These are phyloP conservation scores for Phytophthora ohioensis DNA, from an alignment of 352 stramenopile species.

Conservation along the genomic window DNA sequence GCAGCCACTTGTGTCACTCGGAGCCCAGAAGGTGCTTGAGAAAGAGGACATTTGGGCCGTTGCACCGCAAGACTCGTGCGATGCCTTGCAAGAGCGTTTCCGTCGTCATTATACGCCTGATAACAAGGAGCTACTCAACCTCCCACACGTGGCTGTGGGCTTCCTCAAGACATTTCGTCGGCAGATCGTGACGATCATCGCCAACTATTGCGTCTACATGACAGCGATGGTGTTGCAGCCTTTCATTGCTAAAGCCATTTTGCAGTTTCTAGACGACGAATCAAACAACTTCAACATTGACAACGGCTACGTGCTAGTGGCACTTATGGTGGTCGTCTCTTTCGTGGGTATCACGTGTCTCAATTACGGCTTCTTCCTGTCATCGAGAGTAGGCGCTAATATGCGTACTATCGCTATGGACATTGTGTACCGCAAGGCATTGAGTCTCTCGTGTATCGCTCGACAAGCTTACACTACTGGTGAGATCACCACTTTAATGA, in stretches of 20 bases:
- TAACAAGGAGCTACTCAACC: constrained; percentile 6
- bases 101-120: constrained; percentile 15
- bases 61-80: constrained; percentile 35
- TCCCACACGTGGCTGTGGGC: constrained; percentile 30
- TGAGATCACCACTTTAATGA: constrained; percentile 56
- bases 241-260: constrained; percentile 36
- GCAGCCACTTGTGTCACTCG: constrained; percentile 42
- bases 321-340: constrained; percentile 29
- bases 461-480: constrained; percentile 47
- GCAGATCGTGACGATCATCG: constrained; percentile 33
- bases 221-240: constrained; percentile 41
- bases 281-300: constrained; percentile 37
- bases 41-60: constrained; percentile 46
- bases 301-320: constrained; percentile 38
- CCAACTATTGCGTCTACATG: constrained; percentile 43
- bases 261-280: constrained; percentile 39
- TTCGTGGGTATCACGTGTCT: constrained; percentile 41
- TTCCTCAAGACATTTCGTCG: constrained; percentile 39
- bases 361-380: constrained; percentile 52
- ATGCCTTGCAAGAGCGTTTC: constrained; percentile 34
- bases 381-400: constrained; percentile 47
- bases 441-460: constrained; percentile 67
- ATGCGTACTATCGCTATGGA: constrained; percentile 53
- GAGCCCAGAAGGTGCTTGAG: constrained; percentile 43
- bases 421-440: constrained; percentile 53